These are phyloP conservation scores for Gossypium armourianum DNA, from an alignment of 441 rosid genomes.

Conservation along the genomic window DNA sequence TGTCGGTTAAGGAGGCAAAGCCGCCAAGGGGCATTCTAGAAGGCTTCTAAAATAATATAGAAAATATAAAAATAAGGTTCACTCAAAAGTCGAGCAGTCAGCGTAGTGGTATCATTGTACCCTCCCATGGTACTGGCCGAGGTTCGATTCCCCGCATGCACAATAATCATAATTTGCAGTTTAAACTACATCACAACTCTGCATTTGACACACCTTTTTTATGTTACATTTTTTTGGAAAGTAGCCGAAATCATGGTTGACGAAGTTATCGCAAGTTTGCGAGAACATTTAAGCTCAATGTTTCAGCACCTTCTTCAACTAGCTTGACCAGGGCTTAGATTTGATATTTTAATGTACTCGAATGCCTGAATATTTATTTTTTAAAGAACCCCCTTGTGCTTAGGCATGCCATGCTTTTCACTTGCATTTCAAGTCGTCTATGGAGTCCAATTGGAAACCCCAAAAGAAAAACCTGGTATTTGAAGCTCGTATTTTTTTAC, in stretches of 20 bases:
- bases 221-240: no score
- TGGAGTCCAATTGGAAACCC: background rate
- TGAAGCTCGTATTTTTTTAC: background rate
- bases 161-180: no score
- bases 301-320: background rate
- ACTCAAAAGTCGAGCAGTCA: fast-evolving
- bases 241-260: no score
- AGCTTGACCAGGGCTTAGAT: background rate
- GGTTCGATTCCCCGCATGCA: no score
- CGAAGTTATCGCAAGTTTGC: no score
- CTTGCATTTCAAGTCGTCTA: background rate
- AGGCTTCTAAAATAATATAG: no score
- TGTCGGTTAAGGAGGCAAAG: background rate
- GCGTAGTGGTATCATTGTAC: no score
- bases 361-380: background rate
- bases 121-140: no score
- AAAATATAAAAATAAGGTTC: fast-evolving
- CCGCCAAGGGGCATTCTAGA: background rate
- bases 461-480: background rate
- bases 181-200: no score
- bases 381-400: background rate
- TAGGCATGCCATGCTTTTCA: background rate
- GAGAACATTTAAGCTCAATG: background rate
- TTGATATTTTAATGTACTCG: no score
- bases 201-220: no score